A percentile compares a stretch with the other conserved stretches of the same genome.
Conservation (phyloP, 1,284 basidiomycete genomes). For the Irpex sp. region DNA sequence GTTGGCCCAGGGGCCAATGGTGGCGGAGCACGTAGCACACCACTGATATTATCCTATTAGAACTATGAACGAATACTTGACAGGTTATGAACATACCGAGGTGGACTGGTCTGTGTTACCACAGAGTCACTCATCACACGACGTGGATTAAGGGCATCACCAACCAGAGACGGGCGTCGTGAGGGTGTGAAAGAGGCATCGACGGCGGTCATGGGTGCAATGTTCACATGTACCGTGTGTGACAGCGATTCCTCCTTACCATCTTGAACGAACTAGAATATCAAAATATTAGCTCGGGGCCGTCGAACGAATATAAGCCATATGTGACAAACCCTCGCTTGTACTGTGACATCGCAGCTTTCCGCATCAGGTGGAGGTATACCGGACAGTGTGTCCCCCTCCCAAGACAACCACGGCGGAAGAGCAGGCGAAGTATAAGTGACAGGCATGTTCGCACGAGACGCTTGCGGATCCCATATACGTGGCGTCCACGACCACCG, state of each 20-base stretch:
- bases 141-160: constrained; percentile 46
- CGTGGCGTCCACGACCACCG: constrained; percentile 91
- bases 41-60: constrained; percentile 9
- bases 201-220: constrained; percentile 67
- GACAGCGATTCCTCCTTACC: constrained; percentile 65
- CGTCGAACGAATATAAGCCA: constrained; percentile 7
- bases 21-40: constrained; percentile 22
- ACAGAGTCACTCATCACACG: constrained; percentile 62
- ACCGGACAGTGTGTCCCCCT: constrained; percentile 73
- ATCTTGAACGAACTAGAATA: constrained; percentile 61
- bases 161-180: constrained; percentile 58
- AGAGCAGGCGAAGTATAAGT: constrained; percentile 77
- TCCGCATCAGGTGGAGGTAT: constrained; percentile 69
- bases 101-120: constrained; percentile 33
- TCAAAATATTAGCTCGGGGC: constrained; percentile 8
- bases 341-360: constrained; percentile 66
- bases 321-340: constrained; percentile 57
- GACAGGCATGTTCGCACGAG: constrained; percentile 76
- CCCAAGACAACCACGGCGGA: constrained; percentile 88
- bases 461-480: constrained; percentile 96
- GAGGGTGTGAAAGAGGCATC: constrained; percentile 55
- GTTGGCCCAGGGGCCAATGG: constrained; percentile 22
- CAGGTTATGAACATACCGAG: constrained; percentile 9
- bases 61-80: background rate
- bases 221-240: constrained; percentile 65